phyloP scores from a whole-genome alignment of 495 filamentous ascomycete species.

The Xeromyces bisporus region DNA sequence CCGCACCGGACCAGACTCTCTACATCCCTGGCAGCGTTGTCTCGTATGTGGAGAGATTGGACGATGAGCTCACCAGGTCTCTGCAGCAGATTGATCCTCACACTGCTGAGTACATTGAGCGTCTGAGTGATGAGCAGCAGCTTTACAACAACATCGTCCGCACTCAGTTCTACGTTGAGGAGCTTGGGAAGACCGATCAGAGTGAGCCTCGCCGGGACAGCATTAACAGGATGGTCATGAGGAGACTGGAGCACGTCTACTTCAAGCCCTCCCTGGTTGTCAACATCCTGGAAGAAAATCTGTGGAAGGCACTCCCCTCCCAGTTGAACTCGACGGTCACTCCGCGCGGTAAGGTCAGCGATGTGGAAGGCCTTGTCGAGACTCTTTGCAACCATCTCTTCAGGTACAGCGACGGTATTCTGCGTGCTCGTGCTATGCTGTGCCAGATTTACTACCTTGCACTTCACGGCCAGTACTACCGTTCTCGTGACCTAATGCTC shows the following conservation, averaged over 20 bases:
- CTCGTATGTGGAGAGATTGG: constrained; percentile 85
- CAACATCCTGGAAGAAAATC: constrained; percentile 76
- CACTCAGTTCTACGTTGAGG: constrained; percentile 72
- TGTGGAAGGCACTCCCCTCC: constrained; percentile 67
- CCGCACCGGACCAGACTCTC: constrained; percentile 54
- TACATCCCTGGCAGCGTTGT: constrained; percentile 86
- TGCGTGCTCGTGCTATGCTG: constrained; percentile 90
- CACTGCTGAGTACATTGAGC: constrained; percentile 95
- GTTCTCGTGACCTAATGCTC: constrained; percentile 93
- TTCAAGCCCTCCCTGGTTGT: constrained; percentile 97
- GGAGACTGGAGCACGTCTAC: constrained; percentile 90
- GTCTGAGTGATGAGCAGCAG: constrained; percentile 77
- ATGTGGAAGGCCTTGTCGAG: constrained; percentile 62
- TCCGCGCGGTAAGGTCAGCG: constrained; percentile 41
- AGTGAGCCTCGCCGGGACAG: constrained; percentile 64
- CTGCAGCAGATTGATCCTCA: constrained; percentile 95
- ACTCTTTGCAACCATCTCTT: constrained; percentile 90
- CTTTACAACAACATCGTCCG: constrained; percentile 85
- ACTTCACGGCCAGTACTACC: constrained; percentile 93
- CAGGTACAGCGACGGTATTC: constrained; percentile 80
- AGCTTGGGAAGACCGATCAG: constrained; percentile 48
- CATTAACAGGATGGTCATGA: constrained; percentile 80
- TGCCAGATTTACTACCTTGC: constrained; percentile 98
- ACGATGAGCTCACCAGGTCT: constrained; percentile 93
- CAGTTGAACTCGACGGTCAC: constrained; percentile 64